Percentiles rank a stretch among this genome's conserved stretches.
phyloP scores from a whole-genome alignment of 352 stramenopile genomes.

The Globisporangium parvum region DNA sequence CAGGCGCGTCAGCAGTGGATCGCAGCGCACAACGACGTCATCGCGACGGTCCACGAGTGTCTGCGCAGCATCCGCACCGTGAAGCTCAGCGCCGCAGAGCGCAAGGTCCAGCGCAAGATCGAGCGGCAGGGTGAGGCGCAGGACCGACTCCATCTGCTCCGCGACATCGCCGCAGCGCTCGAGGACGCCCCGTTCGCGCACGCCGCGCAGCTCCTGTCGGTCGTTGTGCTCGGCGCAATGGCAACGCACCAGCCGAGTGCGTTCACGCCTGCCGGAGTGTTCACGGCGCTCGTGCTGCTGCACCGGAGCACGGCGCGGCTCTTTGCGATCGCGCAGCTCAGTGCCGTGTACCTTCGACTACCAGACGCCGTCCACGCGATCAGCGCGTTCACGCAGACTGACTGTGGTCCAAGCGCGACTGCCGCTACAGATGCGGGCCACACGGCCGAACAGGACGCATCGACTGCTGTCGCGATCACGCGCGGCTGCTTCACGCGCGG shows the following conservation, averaged over 20 bases:
- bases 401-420: background rate
- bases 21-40: constrained; percentile 16
- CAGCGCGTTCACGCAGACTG: background rate
- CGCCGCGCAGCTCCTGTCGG: constrained; percentile 26
- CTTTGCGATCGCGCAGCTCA: constrained; percentile 17
- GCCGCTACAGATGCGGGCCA: no score
- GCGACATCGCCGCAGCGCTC: background rate
- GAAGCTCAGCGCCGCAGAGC: constrained; percentile 85
- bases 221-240: constrained; percentile 36
- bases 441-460: background rate
- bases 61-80: constrained; percentile 60
- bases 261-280: constrained; percentile 26
- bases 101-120: constrained; percentile 65
- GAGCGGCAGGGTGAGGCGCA: constrained; percentile 16
- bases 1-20: constrained; percentile 14
- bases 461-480: background rate
- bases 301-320: constrained; percentile 28
- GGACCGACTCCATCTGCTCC: background rate
- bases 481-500: constrained; percentile 1
- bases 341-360: background rate
- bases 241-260: constrained; percentile 18
- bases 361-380: background rate
- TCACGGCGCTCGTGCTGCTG: constrained; percentile 28
- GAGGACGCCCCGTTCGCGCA: constrained; percentile 3
- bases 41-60: constrained; percentile 33